Percentiles rank a stretch among this genome's conserved stretches.
Conservation (phyloP, 2,329 filamentous ascomycete species). For the Chrysoporthe deuterocubensis region DNA sequence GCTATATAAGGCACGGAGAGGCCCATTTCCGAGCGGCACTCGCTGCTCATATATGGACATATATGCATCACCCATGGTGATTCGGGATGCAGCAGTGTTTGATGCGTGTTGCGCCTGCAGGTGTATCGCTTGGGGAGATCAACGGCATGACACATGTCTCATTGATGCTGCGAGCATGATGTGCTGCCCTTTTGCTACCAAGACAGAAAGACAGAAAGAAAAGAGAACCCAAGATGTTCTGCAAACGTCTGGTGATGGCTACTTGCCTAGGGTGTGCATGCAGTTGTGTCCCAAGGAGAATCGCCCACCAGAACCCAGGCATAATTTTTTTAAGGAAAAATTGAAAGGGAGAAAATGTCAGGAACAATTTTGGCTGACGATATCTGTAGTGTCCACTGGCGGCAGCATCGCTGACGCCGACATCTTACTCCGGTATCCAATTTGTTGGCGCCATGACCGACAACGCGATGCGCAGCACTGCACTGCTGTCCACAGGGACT, state of each 20-base stretch:
- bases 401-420: slow-evolving; percentile 45
- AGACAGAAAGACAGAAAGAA: too few relatives aligned
- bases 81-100: background rate
- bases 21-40: background rate
- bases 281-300: background rate
- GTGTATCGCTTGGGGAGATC: background rate
- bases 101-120: background rate
- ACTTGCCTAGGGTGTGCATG: background rate
- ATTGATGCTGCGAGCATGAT: background rate
- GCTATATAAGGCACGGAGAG: background rate
- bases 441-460: slow-evolving; percentile 47
- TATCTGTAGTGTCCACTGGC: slow-evolving; percentile 43
- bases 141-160: background rate
- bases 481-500: slow-evolving; percentile 38
- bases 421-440: slow-evolving; percentile 41
- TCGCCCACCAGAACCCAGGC: background rate
- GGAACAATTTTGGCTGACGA: background rate
- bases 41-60: background rate
- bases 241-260: background rate
- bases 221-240: background rate
- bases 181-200: background rate
- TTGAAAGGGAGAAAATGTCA: background rate
- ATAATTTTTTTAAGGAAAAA: background rate
- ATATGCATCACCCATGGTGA: background rate
- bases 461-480: slow-evolving; percentile 44